These are phyloP conservation scores for Wickerhamomyces sp. DNA, from an alignment of 1,139 yeast species.

Conservation along the genomic window DNA sequence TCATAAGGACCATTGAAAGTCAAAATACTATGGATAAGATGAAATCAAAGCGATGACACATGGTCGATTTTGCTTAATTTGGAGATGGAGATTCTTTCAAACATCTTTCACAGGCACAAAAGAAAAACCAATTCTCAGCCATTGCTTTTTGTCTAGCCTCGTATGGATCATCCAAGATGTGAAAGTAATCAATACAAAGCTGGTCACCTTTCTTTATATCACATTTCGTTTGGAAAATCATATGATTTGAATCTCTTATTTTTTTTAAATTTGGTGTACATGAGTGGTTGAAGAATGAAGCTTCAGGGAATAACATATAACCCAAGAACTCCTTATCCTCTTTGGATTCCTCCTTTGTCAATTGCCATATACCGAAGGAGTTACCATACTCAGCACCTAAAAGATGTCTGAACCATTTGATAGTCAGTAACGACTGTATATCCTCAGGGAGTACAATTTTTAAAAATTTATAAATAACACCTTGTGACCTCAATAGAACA, in stretches of 20 bases:
- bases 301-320: constrained; percentile 60
- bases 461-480: constrained; percentile 48
- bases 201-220: constrained; percentile 43
- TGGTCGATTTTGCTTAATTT: too few relatives aligned
- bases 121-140: constrained; percentile 56
- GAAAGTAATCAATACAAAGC: constrained; percentile 61
- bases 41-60: too few relatives aligned
- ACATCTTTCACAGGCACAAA: constrained; percentile 53
- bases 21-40: too few relatives aligned
- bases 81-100: neutral
- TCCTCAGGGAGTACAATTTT: constrained; percentile 36
- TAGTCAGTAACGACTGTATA: constrained; percentile 37
- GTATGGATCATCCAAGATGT: constrained; percentile 40
- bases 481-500: constrained; percentile 45
- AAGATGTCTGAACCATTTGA: constrained; percentile 40
- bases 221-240: constrained; percentile 32
- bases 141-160: constrained; percentile 40
- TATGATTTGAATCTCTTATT: constrained; percentile 28
- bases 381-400: constrained; percentile 67
- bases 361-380: constrained; percentile 73
- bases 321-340: constrained; percentile 63
- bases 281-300: constrained; percentile 69
- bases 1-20: neutral
- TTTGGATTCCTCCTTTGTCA: constrained; percentile 24
- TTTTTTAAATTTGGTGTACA: constrained; percentile 49